Percentiles rank a stretch among this genome's conserved stretches.
These are phyloP conservation scores for Fusarium xyrophilum DNA, from an alignment of 2,329 filamentous ascomycete species.

Conservation along the genomic window DNA sequence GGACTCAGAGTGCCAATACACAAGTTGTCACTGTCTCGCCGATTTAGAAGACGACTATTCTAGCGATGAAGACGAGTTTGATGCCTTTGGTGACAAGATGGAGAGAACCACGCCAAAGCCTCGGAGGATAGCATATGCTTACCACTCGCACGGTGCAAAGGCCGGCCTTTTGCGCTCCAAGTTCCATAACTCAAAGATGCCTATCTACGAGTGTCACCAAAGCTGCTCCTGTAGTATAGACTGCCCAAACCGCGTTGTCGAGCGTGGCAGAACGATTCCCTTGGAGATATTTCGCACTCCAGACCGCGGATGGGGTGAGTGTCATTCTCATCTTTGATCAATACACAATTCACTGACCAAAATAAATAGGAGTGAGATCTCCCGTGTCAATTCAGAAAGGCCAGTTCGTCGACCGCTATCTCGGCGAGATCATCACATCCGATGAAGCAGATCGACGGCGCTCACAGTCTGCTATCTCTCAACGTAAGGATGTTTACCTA, in stretches of 20 bases:
- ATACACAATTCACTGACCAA: neutral
- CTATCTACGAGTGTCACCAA: constrained; percentile 82
- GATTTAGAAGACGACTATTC: constrained; percentile 62
- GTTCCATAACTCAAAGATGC: constrained; percentile 60
- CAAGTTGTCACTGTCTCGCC: constrained; percentile 72
- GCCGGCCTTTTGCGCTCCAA: constrained; percentile 60
- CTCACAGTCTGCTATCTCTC: constrained; percentile 58
- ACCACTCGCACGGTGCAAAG: constrained; percentile 62
- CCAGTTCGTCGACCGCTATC: constrained; percentile 81
- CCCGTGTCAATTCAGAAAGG: constrained; percentile 70
- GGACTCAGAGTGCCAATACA: constrained; percentile 71
- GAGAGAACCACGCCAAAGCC: constrained; percentile 29
- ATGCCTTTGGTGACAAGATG: constrained; percentile 38
- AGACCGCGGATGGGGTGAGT: constrained; percentile 76
- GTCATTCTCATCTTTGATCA: neutral
- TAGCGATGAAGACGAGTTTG: constrained; percentile 50
- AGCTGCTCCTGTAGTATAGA: constrained; percentile 68
- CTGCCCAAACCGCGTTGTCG: constrained; percentile 80
- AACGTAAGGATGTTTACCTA: constrained; percentile 78
- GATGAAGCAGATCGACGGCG: constrained; percentile 71
- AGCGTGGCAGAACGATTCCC: constrained; percentile 72
- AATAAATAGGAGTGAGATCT: constrained; percentile 64
- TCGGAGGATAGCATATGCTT: constrained; percentile 62
- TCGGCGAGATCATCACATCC: constrained; percentile 73
- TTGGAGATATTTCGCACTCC: constrained; percentile 79